Percentiles rank a stretch among this genome's conserved stretches.
These are phyloP conservation scores for Zoysia pacifica DNA, from an alignment of 176 grass and related monocot species.

Conservation along the genomic window DNA sequence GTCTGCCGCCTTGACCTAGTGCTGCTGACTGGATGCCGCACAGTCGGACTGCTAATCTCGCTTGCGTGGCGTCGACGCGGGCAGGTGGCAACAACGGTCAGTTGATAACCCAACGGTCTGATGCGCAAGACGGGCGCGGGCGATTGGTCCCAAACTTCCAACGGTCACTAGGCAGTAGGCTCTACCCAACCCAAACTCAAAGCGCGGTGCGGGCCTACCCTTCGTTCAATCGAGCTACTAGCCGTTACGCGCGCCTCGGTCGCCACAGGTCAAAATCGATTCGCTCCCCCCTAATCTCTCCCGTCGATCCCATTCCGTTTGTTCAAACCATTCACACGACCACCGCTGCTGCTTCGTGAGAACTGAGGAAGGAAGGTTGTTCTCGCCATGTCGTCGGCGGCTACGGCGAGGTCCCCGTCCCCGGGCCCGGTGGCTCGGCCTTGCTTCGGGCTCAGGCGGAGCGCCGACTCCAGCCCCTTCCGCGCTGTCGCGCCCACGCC, in stretches of 20 bases:
- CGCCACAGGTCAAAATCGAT: background rate
- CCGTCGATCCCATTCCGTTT: background rate
- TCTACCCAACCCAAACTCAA: background rate
- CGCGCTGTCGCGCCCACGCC: background rate
- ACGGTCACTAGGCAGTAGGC: background rate
- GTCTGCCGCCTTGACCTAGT: too few relatives aligned
- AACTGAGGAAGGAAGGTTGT: background rate
- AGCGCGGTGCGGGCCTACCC: background rate
- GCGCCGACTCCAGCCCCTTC: constrained; percentile 57
- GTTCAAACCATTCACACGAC: background rate
- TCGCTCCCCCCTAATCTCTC: background rate
- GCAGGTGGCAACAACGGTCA: background rate
- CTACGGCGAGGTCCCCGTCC: constrained; percentile 50
- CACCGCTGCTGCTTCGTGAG: background rate
- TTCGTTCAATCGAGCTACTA: background rate
- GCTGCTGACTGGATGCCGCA: too few relatives aligned
- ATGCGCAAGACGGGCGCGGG: background rate
- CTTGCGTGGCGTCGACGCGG: too few relatives aligned
- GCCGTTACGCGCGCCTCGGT: background rate
- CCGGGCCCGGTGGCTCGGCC: constrained; percentile 34
- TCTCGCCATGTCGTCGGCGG: constrained; percentile 31
- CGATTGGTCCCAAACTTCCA: background rate
- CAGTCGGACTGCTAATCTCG: too few relatives aligned
- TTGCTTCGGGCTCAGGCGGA: constrained; percentile 32
- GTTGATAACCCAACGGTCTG: background rate